A percentile compares a stretch with the other conserved stretches of the same genome.
Evolutionary conservation across 352 stramenopile species (phyloP).

Genomic region (Pythium phragmitis): DNA sequence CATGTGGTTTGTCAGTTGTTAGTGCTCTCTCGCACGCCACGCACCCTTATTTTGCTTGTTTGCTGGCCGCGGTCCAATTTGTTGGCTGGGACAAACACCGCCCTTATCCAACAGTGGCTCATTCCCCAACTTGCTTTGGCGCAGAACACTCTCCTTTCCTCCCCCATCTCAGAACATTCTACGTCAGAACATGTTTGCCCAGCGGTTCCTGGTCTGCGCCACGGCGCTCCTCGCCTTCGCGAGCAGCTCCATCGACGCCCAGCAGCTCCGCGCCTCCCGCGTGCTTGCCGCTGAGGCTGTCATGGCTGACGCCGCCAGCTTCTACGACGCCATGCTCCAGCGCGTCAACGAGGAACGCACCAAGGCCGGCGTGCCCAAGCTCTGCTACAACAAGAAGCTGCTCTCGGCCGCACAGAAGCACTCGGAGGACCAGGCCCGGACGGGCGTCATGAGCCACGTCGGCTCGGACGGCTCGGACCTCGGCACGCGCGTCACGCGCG

Average conservation of each 20-base stretch:
- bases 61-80: too few relatives aligned
- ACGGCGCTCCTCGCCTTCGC: conserved; percentile 12
- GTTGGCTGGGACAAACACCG: neutral
- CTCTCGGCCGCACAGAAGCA: conserved; percentile 30
- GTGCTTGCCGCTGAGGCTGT: neutral
- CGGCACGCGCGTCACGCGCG: conserved; percentile 24
- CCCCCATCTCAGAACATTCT: conserved; percentile 1
- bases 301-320: conserved; percentile 12
- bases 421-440: conserved; percentile 33
- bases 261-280: conserved; percentile 17
- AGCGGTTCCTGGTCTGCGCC: conserved; percentile 15
- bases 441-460: conserved; percentile 36
- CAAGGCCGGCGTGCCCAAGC: conserved; percentile 35
- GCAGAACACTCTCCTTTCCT: neutral
- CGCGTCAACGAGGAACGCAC: conserved; percentile 54
- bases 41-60: too few relatives aligned
- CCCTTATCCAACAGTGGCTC: neutral
- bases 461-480: conserved; percentile 29
- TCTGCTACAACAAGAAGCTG: conserved; percentile 45
- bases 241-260: conserved; percentile 11
- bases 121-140: conserved; percentile 17
- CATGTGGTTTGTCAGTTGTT: neutral
- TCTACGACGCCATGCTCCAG: conserved; percentile 40
- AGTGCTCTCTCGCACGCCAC: neutral
- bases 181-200: conserved; percentile 17